phyloP scores from a whole-genome alignment of 148 eudicot genomes.

The Cornus suecica region DNA sequence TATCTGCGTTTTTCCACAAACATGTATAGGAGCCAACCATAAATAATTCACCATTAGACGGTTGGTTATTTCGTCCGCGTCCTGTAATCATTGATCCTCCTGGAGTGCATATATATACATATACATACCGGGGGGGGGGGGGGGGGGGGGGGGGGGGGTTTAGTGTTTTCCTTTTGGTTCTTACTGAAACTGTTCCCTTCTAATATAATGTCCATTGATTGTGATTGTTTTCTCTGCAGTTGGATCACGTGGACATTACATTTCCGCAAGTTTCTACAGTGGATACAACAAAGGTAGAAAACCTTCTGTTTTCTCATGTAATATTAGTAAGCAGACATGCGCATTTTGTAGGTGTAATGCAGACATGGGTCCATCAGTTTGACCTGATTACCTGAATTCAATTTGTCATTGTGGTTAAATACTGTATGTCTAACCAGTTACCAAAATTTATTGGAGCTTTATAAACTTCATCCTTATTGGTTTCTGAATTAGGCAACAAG shows the following conservation, averaged over 20 bases:
- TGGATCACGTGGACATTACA: constrained; percentile 40
- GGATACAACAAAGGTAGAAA: constrained; percentile 43
- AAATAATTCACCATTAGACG: neutral
- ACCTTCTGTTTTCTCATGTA: neutral
- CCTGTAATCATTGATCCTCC: too few species aligned
- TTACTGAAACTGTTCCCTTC: neutral
- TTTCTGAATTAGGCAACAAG: neutral
- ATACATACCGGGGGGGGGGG: too few species aligned
- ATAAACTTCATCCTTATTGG: neutral
- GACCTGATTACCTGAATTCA: neutral
- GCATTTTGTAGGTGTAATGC: neutral
- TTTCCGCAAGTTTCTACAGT: constrained; percentile 31
- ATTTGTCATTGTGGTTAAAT: neutral
- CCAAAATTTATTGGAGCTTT: neutral
- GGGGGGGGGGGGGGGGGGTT: too few species aligned
- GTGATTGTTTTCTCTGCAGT: constrained; percentile 31
- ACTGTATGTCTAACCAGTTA: neutral
- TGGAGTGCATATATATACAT: too few species aligned
- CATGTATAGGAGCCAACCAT: too few species aligned
- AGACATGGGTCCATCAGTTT: neutral
- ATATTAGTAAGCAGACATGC: neutral
- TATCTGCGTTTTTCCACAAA: too few species aligned
- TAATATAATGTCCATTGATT: neutral
- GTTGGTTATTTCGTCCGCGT: neutral
- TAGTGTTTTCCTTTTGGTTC: too few species aligned